A percentile compares a stretch with the other conserved stretches of the same genome.
phyloP scores from a whole-genome alignment of 768 basidiomycete species.

The Pulveroboletus sp. region DNA sequence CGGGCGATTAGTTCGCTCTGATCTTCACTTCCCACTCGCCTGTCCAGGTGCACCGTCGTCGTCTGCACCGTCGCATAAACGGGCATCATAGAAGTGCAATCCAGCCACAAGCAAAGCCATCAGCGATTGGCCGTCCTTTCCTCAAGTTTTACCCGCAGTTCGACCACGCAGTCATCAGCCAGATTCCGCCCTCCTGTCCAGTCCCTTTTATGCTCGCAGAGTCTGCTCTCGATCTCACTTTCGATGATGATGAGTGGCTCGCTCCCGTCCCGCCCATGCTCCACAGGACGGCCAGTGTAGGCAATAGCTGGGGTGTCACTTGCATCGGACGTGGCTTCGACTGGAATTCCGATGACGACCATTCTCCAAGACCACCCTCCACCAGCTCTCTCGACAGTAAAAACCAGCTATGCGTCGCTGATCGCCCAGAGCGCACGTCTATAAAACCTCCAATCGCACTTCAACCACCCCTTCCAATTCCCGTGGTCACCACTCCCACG shows the following conservation, averaged over 20 bases:
- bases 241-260: conserved; percentile 72
- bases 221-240: conserved; percentile 53
- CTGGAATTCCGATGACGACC: conserved; percentile 51
- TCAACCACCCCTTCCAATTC: conserved; percentile 12
- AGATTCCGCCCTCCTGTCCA: background rate
- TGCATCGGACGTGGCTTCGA: conserved; percentile 79
- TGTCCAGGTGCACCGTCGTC: background rate
- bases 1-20: background rate
- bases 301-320: conserved; percentile 81
- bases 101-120: conserved; percentile 4
- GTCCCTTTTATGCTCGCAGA: conserved; percentile 50
- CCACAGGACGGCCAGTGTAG: conserved; percentile 61
- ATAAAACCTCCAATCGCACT: conserved; percentile 7
- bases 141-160: background rate
- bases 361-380: conserved; percentile 11
- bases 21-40: background rate
- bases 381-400: conserved; percentile 6
- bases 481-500: conserved; percentile 17
- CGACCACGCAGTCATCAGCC: background rate
- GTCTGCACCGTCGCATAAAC: conserved; percentile 12
- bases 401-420: conserved; percentile 6
- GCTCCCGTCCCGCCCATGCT: conserved; percentile 45
- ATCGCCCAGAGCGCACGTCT: conserved; percentile 10
- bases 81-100: background rate
- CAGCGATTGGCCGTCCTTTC: background rate